Conservation (phyloP, 1,284 basidiomycete genomes). For the Rhodotorula sp. region DNA sequence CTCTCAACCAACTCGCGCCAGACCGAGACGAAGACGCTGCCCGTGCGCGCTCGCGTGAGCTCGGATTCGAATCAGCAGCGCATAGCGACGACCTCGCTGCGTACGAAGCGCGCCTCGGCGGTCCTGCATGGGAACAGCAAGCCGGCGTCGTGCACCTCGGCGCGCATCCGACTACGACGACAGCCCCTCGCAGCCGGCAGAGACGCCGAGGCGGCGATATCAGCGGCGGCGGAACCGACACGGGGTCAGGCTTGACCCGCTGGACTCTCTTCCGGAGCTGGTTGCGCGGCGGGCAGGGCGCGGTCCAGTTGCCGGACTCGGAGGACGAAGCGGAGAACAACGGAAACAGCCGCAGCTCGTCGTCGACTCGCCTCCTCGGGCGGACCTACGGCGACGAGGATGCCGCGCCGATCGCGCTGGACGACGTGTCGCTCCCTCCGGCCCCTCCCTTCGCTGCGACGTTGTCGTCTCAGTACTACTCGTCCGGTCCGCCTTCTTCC, state of each 20-base stretch:
- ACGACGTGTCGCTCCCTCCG: conserved; percentile 13
- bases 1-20: not conserved
- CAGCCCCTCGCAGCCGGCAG: not conserved
- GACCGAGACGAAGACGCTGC: not conserved
- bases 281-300: conserved; percentile 21
- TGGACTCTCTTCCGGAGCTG: conserved; percentile 37
- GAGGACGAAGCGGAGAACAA: conserved; percentile 26
- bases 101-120: not conserved
- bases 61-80: too few species aligned
- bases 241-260: conserved; percentile 32
- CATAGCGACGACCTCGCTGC: not conserved
- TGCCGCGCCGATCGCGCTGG: conserved; percentile 6
- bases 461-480: not conserved
- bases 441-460: not conserved
- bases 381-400: conserved; percentile 9
- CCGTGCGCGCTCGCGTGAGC: not conserved
- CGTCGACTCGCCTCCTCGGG: not conserved
- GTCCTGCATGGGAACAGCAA: not conserved
- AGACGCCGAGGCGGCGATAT: conserved; percentile 24
- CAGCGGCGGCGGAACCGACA: conserved; percentile 24
- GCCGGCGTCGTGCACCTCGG: not conserved
- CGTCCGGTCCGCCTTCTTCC: not conserved
- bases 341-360: not conserved
- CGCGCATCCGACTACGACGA: conserved; percentile 8
- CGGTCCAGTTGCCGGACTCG: conserved; percentile 25